Evolutionary conservation across 495 filamentous ascomycete species (phyloP).

Genomic region (Thozetella sp.): DNA sequence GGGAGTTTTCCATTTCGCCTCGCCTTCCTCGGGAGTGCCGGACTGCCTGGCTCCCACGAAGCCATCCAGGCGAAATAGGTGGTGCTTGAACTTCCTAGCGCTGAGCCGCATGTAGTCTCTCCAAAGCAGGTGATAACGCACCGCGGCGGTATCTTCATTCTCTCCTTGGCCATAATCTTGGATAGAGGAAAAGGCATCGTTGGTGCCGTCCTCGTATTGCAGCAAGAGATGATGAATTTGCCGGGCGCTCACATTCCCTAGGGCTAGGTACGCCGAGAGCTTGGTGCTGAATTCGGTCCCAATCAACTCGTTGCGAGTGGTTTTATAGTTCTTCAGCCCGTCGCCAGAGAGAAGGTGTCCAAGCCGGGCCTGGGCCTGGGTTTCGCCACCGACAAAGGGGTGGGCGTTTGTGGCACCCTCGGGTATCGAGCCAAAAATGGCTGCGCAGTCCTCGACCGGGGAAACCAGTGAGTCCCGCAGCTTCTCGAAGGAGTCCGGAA

Average conservation of each 20-base stretch:
- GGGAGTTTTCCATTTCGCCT: constrained; percentile 38
- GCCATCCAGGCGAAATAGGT: constrained; percentile 62
- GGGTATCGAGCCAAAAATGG: constrained; percentile 42
- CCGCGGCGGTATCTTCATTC: constrained; percentile 64
- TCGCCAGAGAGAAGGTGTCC: constrained; percentile 59
- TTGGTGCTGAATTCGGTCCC: constrained; percentile 71
- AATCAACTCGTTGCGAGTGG: constrained; percentile 67
- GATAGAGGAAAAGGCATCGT: constrained; percentile 24
- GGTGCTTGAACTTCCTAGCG: constrained; percentile 61
- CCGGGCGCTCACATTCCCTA: constrained; percentile 68
- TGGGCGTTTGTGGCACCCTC: constrained; percentile 53
- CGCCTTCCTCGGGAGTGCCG: constrained; percentile 15
- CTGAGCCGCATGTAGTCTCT: constrained; percentile 77
- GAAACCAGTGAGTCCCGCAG: constrained; percentile 51
- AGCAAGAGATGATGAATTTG: constrained; percentile 64
- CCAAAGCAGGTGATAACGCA: constrained; percentile 75
- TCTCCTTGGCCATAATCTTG: constrained; percentile 64
- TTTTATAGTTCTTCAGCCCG: constrained; percentile 61
- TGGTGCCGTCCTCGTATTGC: constrained; percentile 63
- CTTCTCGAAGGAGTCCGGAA: constrained; percentile 52
- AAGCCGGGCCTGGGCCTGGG: constrained; percentile 52
- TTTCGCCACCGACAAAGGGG: constrained; percentile 70
- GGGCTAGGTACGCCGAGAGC: constrained; percentile 66
- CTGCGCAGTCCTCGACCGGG: constrained; percentile 43
- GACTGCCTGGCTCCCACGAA: constrained; percentile 40